Evolutionary conservation across 768 basidiomycete species (phyloP), one percentile per base, ranked within the genome.

Genomic region (Kwoniella mangroviensis): DNA sequence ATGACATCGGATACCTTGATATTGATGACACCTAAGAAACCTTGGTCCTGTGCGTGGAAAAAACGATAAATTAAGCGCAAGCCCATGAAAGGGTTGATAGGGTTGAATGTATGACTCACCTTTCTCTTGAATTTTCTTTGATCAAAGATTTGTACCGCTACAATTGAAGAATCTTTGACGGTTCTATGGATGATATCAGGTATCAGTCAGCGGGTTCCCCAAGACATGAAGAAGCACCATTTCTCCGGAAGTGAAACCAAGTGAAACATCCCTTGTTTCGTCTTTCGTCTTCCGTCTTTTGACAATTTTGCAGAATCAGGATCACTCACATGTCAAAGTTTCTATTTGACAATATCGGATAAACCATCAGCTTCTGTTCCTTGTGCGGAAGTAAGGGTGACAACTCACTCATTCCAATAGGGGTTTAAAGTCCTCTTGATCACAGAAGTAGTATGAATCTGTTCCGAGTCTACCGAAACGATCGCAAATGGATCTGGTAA

Each of bases 101-200:
- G 43, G 21, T 17, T 45, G 41, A n/a, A 51, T 40, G 13, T n/a
- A n/a, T 0, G 21, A 69, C 73, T 53, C 43, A 73, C 74, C 79
- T 91, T 90, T 84, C 92, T 88, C 87, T 99, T 99, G 86, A 98
- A 98, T 85, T 99, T 99, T 83, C 94, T 90, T 84, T 98, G 96
- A 85, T 99, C 97, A 76, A 98, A 98, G 77, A 98, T 97, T 85
- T 99, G 97, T 1, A 98, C 95, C 4, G 94, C 93, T 68, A 99
- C 89, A 58, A 98, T 92, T 19, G 95, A 98, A n/a, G 92, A 93
- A 75, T 99, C 97, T 83, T 94, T 96, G 81, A 97, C 96, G 62
- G 88, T 92, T 75, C 95, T 98, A 76, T 26, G 34, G 11, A 51
- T 49, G 4, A 21, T 1, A 24, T 24, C 6, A 17, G 17, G 22